These are phyloP conservation scores for Aspergillus avenaceus DNA, from an alignment of 495 filamentous ascomycete species.

Conservation along the genomic window DNA sequence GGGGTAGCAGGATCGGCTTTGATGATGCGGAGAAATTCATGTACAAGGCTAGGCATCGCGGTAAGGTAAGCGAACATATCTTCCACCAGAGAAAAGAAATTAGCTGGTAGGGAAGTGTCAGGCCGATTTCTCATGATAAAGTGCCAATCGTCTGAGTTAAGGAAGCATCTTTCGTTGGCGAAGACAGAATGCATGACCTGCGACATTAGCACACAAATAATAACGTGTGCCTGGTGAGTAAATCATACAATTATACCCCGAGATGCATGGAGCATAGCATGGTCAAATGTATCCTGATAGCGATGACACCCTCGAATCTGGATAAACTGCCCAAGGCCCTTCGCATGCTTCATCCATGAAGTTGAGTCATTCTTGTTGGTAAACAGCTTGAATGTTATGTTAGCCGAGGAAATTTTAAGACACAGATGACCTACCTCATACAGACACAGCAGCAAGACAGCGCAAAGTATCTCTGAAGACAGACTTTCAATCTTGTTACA, in stretches of 20 bases:
- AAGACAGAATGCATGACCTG: constrained; percentile 37
- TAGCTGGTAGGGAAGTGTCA: constrained; percentile 5
- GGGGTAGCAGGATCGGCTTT: constrained; percentile 11
- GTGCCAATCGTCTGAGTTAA: constrained; percentile 29
- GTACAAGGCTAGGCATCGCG: constrained; percentile 26
- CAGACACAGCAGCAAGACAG: constrained; percentile 30
- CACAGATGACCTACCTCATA: constrained; percentile 24
- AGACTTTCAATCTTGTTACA: constrained; percentile 18
- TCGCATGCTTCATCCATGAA: constrained; percentile 38
- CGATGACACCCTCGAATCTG: constrained; percentile 22
- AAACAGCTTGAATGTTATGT: constrained; percentile 26
- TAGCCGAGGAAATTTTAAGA: no score
- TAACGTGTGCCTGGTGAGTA: background rate
- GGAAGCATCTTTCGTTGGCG: constrained; percentile 27
- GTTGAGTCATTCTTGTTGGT: constrained; percentile 26
- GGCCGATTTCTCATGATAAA: constrained; percentile 25
- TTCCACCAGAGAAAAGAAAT: constrained; percentile 21
- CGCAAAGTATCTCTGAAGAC: constrained; percentile 29
- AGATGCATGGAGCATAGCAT: constrained; percentile 25
- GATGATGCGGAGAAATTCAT: constrained; percentile 23
- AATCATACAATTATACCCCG: constrained; percentile 30
- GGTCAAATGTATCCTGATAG: constrained; percentile 24
- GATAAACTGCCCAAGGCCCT: constrained; percentile 27
- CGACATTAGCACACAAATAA: background rate
- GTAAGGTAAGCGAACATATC: constrained; percentile 31